Evolutionary conservation across 345 rosid species (phyloP), one percentile per base, ranked within the genome.

Genomic region (Clarkia xantiana): DNA sequence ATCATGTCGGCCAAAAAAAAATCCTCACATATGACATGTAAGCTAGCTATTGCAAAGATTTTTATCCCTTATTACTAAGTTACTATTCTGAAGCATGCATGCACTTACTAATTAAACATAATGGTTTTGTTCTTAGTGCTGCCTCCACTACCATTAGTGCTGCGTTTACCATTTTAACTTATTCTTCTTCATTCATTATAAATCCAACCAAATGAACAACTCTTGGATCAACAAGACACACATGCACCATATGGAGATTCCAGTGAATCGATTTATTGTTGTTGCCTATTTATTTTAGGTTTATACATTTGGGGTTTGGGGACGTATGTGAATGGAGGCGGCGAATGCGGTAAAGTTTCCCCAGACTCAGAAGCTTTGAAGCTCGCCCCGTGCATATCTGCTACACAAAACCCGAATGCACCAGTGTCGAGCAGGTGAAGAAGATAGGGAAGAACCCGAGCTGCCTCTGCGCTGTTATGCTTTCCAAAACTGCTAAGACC

Each of bases 391-490:
- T 91, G 96, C 64, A 80, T 80, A 56, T 67, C 70, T 51, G 96
- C 87, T 11, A 76, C 86, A 44, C 76, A 76, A 54, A 71, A 72
- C 58, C 36, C 15, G 45, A 64, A 67, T 6, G 76, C 80, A 34
- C 59, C 71, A 13, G 94, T 83, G 25, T 81, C 98, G 0, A 15
- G 59, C 56, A 69, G 56, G 75, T 91, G 55, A 78, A 66, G 76
- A 74, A 59, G 56, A 72, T 91, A 4, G 94, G 89, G 23, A 75
- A 71, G 65, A 86, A 71, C 51, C 96, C 98, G 0, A 54, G 68
- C 62, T 86, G 96, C 49, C 84, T 86, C 1, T 86, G 93, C 14
- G 87, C 94, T 41, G 93, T 74, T 25, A 84, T 91, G 93, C 90
- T 84, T 40, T 84, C 94, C 2, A 73, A 83, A 39, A 84, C 85